A percentile compares a stretch with the other conserved stretches of the same genome.
Evolutionary conservation across 805 yeast genomes (phyloP).

Genomic region (Priceomyces melissophilus): DNA sequence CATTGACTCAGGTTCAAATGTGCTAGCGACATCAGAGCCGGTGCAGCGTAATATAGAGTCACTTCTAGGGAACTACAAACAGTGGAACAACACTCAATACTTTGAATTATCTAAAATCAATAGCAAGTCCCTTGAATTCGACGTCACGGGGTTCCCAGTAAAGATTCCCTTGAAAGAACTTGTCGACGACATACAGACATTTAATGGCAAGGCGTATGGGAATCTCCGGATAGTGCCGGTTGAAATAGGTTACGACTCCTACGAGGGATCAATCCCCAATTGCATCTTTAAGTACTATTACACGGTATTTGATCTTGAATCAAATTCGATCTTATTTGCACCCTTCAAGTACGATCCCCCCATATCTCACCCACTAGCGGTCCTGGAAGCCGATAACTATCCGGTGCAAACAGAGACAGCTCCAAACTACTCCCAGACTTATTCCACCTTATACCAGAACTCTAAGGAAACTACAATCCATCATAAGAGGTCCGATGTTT

Average conservation of each 20-base stretch:
- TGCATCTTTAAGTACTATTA: slow-evolving; percentile 14
- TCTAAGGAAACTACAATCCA: slow-evolving; percentile 3
- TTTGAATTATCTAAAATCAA: slow-evolving; percentile 6
- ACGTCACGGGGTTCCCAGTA: slow-evolving; percentile 11
- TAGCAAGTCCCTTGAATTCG: slow-evolving; percentile 4
- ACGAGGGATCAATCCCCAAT: slow-evolving; percentile 16
- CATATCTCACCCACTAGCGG: slow-evolving; percentile 4
- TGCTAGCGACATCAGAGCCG: slow-evolving; percentile 12
- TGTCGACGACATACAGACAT: slow-evolving; percentile 7
- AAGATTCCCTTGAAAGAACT: slow-evolving; percentile 11
- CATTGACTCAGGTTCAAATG: slow-evolving; percentile 16
- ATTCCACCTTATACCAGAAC: slow-evolving; percentile 9
- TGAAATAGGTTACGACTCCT: slow-evolving; percentile 10
- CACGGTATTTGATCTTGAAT: slow-evolving; percentile 15
- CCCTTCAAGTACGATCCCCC: slow-evolving; percentile 5
- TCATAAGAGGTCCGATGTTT: neutral
- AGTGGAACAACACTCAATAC: slow-evolving; percentile 4
- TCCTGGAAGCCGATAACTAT: slow-evolving; percentile 4
- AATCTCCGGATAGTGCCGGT: slow-evolving; percentile 8
- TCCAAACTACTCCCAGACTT: slow-evolving; percentile 9
- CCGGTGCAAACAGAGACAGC: slow-evolving; percentile 14
- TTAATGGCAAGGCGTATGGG: slow-evolving; percentile 10
- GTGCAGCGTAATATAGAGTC: slow-evolving; percentile 11
- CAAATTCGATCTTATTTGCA: slow-evolving; percentile 12
- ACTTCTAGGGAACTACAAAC: slow-evolving; percentile 7